phyloP scores from a whole-genome alignment of 2,329 filamentous ascomycete genomes.

The Diaporthe ilicicola region DNA sequence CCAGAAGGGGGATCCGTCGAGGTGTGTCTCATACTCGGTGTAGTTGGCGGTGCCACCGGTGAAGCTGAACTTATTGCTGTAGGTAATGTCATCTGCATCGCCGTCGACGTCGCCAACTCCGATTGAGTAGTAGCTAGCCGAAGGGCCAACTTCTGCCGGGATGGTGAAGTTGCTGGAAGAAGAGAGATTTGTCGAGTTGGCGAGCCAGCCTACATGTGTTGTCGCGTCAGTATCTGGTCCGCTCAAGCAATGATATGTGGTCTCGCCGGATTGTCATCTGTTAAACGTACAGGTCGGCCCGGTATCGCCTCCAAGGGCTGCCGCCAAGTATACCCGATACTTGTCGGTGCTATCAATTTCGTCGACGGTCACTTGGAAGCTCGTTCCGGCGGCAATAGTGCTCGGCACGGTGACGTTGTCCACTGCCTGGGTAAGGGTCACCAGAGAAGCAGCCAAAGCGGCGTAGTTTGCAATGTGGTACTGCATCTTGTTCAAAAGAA shows the following conservation, averaged over 20 bases:
- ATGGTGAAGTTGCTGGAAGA: background rate
- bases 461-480: background rate
- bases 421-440: background rate
- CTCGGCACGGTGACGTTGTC: background rate
- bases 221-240: background rate
- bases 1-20: conserved; percentile 9
- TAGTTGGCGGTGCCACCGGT: conserved; percentile 33
- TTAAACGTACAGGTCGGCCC: conserved; percentile 14
- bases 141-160: background rate
- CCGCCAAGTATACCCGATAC: conserved; percentile 12
- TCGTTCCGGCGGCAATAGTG: background rate
- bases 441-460: conserved; percentile 7
- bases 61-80: conserved; percentile 29
- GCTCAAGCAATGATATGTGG: background rate
- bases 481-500: conserved; percentile 10
- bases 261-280: background rate
- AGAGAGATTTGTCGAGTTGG: conserved; percentile 10
- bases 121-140: conserved; percentile 9
- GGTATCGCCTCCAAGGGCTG: conserved; percentile 2
- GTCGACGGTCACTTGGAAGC: background rate
- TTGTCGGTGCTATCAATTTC: background rate
- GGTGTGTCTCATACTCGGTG: conserved; percentile 28
- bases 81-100: background rate
- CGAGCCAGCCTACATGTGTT: conserved; percentile 2
- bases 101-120: background rate